These are phyloP conservation scores for Eimeria zaria DNA, from an alignment of 169 alveolate genomes.

Conservation along the genomic window DNA sequence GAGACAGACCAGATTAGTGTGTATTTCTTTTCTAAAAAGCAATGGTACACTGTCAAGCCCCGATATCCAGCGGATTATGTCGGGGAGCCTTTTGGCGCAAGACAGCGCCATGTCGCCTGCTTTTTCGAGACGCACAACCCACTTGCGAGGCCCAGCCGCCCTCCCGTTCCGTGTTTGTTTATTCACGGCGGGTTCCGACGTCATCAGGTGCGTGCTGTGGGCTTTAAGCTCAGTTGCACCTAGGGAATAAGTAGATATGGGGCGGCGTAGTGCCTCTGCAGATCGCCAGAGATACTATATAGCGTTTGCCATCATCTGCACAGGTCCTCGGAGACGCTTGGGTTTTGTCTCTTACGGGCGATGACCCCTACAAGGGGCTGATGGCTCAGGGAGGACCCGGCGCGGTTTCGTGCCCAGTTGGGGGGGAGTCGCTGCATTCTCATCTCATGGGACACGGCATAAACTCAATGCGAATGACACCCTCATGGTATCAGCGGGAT, in stretches of 20 bases:
- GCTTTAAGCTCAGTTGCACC: background rate
- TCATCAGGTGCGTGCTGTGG: slow-evolving; percentile 46
- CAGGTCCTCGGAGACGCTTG: slow-evolving; percentile 84
- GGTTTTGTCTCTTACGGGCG: slow-evolving; percentile 84
- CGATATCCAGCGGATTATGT: slow-evolving; percentile 83
- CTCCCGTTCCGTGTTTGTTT: slow-evolving; percentile 83
- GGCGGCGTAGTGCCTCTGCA: background rate
- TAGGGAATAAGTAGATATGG: background rate
- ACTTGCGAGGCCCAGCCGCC: slow-evolving; percentile 47
- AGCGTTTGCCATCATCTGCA: background rate
- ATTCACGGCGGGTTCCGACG: slow-evolving; percentile 85
- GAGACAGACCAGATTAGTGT: slow-evolving; percentile 82
- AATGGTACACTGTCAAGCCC: slow-evolving; percentile 82
- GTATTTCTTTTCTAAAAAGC: slow-evolving; percentile 73
- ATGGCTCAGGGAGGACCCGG: slow-evolving; percentile 61
- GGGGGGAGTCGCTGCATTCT: slow-evolving; percentile 71
- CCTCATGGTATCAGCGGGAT: slow-evolving; percentile 82
- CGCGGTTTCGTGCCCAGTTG: slow-evolving; percentile 68
- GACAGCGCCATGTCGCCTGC: slow-evolving; percentile 84
- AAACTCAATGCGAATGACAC: slow-evolving; percentile 80
- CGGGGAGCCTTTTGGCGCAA: slow-evolving; percentile 76
- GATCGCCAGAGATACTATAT: background rate
- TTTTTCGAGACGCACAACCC: slow-evolving; percentile 79
- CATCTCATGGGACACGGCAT: slow-evolving; percentile 74
- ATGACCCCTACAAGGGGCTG: slow-evolving; percentile 81